phyloP scores from a whole-genome alignment of 768 basidiomycete genomes.

The Panaeolus papilionaceus region DNA sequence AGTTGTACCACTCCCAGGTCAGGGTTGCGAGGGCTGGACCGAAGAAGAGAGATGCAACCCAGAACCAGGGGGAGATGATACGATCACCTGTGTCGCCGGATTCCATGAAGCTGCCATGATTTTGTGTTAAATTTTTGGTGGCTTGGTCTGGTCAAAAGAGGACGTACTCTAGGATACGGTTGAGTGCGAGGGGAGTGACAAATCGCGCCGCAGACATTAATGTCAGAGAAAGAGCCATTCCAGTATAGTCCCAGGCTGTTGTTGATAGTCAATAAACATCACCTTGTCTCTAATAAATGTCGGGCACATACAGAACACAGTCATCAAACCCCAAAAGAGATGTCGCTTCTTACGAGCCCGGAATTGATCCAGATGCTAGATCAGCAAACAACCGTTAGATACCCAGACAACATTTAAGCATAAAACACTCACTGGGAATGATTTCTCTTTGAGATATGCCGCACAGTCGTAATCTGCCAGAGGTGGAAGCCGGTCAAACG shows the following conservation, averaged over 20 bases:
- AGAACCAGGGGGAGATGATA: slow-evolving; percentile 53
- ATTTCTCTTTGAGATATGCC: slow-evolving; percentile 28
- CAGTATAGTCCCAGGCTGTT: slow-evolving; percentile 36
- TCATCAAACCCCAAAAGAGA: slow-evolving; percentile 53
- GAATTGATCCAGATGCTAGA: slow-evolving; percentile 46
- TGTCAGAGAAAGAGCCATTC: slow-evolving; percentile 35
- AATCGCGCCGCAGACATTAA: slow-evolving; percentile 35
- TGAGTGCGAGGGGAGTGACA: slow-evolving; percentile 47
- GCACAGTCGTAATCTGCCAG: slow-evolving; percentile 64
- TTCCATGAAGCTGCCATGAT: slow-evolving; percentile 1
- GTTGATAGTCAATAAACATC: background rate
- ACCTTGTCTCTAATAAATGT: background rate
- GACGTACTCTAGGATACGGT: slow-evolving; percentile 49
- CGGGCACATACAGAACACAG: slow-evolving; percentile 35
- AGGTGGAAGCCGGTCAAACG: slow-evolving; percentile 60
- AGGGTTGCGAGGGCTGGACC: slow-evolving; percentile 54
- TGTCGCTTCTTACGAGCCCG: slow-evolving; percentile 44
- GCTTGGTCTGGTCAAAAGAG: slow-evolving; percentile 38
- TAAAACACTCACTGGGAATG: slow-evolving; percentile 30
- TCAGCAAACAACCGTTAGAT: background rate
- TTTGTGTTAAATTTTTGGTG: background rate
- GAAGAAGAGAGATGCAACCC: slow-evolving; percentile 59
- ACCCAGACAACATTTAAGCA: slow-evolving; percentile 13
- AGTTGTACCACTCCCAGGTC: slow-evolving; percentile 62
- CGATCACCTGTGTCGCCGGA: slow-evolving; percentile 37